Evolutionary conservation across 2,329 filamentous ascomycete species (phyloP).

Genomic region (Tolypocladium cylindrosporum): DNA sequence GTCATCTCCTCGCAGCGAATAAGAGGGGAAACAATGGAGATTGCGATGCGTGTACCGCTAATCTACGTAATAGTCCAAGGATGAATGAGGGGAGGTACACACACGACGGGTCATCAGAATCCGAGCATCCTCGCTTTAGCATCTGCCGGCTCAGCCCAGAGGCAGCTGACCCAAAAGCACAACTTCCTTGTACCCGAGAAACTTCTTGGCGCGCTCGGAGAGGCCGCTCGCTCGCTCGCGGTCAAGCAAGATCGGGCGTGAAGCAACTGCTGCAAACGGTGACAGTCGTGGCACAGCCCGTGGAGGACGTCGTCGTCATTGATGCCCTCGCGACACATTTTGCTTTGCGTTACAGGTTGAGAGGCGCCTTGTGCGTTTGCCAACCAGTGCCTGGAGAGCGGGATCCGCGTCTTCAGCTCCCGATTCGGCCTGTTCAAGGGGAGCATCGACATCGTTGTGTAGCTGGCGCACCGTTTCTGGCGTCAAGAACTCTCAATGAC

Average conservation of each 20-base stretch:
- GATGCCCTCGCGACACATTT: not conserved
- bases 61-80: not conserved
- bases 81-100: not conserved
- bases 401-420: no score
- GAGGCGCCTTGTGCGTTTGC: not conserved
- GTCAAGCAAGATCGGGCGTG: no score
- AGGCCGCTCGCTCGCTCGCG: not conserved
- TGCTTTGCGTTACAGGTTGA: not conserved
- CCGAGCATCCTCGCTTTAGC: not conserved
- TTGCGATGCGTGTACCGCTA: no score
- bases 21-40: no score
- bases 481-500: no score
- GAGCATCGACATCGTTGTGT: no score
- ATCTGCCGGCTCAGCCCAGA: not conserved
- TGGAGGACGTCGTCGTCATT: not conserved
- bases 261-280: no score
- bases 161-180: not conserved
- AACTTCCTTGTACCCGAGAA: not conserved
- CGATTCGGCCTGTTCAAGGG: no score
- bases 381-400: not conserved
- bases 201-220: not conserved
- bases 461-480: no score
- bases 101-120: not conserved
- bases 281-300: not conserved
- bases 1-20: not conserved